Evolutionary conservation across 108 stramenopile genomes (phyloP), one percentile per base, ranked within the genome.

Genomic region (Skeletonema menzelii): DNA sequence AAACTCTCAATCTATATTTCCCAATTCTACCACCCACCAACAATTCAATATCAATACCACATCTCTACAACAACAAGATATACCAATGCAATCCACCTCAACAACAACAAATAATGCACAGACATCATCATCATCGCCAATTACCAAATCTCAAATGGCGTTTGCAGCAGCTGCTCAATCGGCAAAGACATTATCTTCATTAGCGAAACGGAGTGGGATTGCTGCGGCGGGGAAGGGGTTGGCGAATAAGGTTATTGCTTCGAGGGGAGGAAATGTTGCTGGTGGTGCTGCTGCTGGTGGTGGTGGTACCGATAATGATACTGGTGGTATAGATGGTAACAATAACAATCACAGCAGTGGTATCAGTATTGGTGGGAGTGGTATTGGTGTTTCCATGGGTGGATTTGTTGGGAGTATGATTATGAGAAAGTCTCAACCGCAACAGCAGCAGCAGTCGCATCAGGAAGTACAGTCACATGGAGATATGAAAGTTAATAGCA

Each of bases 111-210:
- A n/a, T 11, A 19, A 40, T 14, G 6, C 3, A 58, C 34, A 42
- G 22, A 57, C 24, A 24, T 57, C 56, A 32, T 28, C 55, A 22
- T 22, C 30, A 14, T 12, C 31, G 44, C 70, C 17, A n/a, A 42
- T 42, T 42, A 42, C 40, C 13, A 42, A 42, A 42, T 15, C 14
- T 0, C 40, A 42, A 42, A 42, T 42, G 40, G 70, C 56, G 27
- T 26, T 27, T 27, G 72, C 60, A 11, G 64, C 20, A 63, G 63
- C 70, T 37, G 26, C 38, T 13, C 63, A n/a, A 38, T 47, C 61
- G 47, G 72, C 73, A 0, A 74, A 59, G 31, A 38, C 35, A 31
- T 27, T 75, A 61, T 47, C 73, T 0, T 60, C 66, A 8, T 40
- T 68, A 35, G 67, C 75, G 27, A 59, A 44, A n/a, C 58, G 44